Base-by-base conservation (phyloP, 805 yeast genomes). In the Yamadazyma sp. region DNA sequence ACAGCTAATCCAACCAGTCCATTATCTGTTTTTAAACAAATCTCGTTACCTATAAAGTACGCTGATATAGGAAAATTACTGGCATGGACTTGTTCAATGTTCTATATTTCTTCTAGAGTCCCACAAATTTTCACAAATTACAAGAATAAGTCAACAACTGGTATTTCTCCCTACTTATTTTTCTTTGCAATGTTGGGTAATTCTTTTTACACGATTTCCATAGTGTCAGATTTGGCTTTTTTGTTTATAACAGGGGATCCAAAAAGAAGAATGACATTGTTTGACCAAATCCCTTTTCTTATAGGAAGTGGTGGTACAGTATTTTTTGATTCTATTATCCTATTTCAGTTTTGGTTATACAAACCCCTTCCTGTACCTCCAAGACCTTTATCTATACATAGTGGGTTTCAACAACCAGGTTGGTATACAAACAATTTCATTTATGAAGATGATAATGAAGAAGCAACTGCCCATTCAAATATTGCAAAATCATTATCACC, bases 301-400 rank as follows among this genome's bases (percentile, higher is more conserved):
- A 51, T 86, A 12, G 96, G 96, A 1, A 78, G 88, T 45, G 73
- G 83, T 0, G 95, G 96, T 4, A 87, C 96, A 0, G 73, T 88
- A 14, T 43, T 78, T 4, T 86, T 88, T 55, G 72, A 65, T 43
- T 32, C 42, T 14, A 43, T 58, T 12, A 55, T 66, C 18, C 44
- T 66, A 23, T 44, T 54, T 30, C 72, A 66, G 45, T 60, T 51
- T 15, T 35, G 39, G 39, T 35, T 20, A 19, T 30, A 11, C 13
- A 22, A 26, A 13, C 31, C 39, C 14, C 14, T 4, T 5, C 14
- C 23, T 11, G n/a, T n/a, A 20, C 6, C 10, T 6, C 4, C 23
- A 22, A 22, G 23, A 18, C 25, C 31, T 14, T n/a, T 23, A 12
- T 31, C 24, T 4, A 15, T 23, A 10, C 3, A 22, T 21, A 18